These are phyloP conservation scores for Clausena lansium DNA, from an alignment of 345 rosid species.

Conservation along the genomic window DNA sequence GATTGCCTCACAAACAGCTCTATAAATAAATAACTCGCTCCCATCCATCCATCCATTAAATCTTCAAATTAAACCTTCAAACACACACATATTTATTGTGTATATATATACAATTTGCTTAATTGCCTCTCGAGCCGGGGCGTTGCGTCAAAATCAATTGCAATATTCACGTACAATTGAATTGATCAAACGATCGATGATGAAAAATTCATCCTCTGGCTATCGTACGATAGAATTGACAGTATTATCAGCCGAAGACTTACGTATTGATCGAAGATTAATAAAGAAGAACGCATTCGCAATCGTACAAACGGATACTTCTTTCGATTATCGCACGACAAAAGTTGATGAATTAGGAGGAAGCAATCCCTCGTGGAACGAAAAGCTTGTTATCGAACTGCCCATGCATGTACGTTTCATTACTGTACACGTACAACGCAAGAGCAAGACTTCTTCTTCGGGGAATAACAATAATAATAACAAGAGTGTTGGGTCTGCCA, in stretches of 20 bases:
- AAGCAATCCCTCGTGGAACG: slow-evolving; percentile 53
- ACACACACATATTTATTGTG: no score
- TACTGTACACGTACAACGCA: slow-evolving; percentile 40
- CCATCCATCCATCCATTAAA: neutral
- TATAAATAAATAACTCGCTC: neutral
- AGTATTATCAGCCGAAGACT: slow-evolving; percentile 55
- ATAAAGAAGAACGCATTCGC: slow-evolving; percentile 41
- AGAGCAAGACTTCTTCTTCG: slow-evolving; percentile 9
- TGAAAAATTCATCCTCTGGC: slow-evolving; percentile 10
- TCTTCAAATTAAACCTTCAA: no score
- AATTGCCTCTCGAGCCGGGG: no score
- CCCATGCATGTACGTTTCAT: slow-evolving; percentile 36
- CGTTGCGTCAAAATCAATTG: no score
- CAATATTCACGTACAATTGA: no score
- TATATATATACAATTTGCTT: no score
- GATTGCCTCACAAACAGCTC: neutral
- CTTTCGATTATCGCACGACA: slow-evolving; percentile 7
- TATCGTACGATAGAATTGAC: slow-evolving; percentile 44
- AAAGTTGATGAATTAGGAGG: slow-evolving; percentile 37
- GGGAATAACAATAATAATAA: slow-evolving; percentile 12
- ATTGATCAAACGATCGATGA: neutral
- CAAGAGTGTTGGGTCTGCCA: slow-evolving; percentile 32
- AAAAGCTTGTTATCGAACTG: slow-evolving; percentile 44
- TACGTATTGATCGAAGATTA: slow-evolving; percentile 37
- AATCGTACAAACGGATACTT: slow-evolving; percentile 26